phyloP scores from a whole-genome alignment of 176 grass and related monocot species.

The sorghum (Sorghum bicolor) region Sorghum_bicolor_NCBIv3 NC_012879.2:375001-375500 shows the following conservation, averaged over 20 bases:
- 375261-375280: not conserved
- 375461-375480: slow-evolving; percentile 10
- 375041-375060: no score
- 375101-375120: no score
- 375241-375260: not conserved
- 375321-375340: slow-evolving; percentile 26
- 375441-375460: slow-evolving; percentile 60
- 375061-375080: no score
- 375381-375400: not conserved
- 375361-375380: not conserved
- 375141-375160: not conserved
- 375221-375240: not conserved
- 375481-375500: no score
- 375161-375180: not conserved
- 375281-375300: no score
- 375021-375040: no score
- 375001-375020: no score
- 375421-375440: slow-evolving; percentile 54
- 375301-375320: no score
- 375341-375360: slow-evolving; percentile 47
- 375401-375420: slow-evolving; percentile 64
- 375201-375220: not conserved
- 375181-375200: not conserved
- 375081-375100: no score
- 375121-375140: no score